Evolutionary conservation across 2,329 filamentous ascomycete genomes (phyloP).

Genomic region (Paracoccidioides brasiliensis): DNA sequence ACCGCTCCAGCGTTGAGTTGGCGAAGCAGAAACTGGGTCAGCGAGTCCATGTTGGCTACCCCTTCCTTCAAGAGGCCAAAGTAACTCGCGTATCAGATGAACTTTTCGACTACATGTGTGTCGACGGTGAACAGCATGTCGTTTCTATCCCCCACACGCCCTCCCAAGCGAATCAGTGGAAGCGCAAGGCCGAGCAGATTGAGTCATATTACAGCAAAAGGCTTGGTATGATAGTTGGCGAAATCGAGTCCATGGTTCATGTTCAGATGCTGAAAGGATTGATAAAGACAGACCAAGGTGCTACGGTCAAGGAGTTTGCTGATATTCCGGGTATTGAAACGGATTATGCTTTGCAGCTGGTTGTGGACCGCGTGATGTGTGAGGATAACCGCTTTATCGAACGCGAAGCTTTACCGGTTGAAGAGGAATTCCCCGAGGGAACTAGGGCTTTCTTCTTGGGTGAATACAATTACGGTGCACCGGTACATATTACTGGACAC

Average conservation of each 20-base stretch:
- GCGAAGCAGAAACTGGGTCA: slow-evolving; percentile 73
- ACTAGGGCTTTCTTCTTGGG: slow-evolving; percentile 86
- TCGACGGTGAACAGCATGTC: slow-evolving; percentile 51
- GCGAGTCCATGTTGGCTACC: slow-evolving; percentile 82
- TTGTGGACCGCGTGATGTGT: slow-evolving; percentile 82
- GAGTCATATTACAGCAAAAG: slow-evolving; percentile 84
- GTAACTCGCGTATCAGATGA: slow-evolving; percentile 83
- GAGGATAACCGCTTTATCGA: slow-evolving; percentile 91
- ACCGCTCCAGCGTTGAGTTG: slow-evolving; percentile 53
- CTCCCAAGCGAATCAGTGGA: slow-evolving; percentile 68
- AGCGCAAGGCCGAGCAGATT: slow-evolving; percentile 68
- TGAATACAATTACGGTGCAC: slow-evolving; percentile 82
- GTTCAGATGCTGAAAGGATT: slow-evolving; percentile 91
- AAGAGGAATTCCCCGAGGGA: slow-evolving; percentile 77
- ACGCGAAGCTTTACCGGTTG: slow-evolving; percentile 70
- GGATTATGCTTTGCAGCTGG: slow-evolving; percentile 78
- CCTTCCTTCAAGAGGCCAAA: slow-evolving; percentile 88
- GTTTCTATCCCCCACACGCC: slow-evolving; percentile 58
- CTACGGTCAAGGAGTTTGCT: slow-evolving; percentile 84
- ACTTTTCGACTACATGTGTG: slow-evolving; percentile 72
- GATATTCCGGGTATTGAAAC: slow-evolving; percentile 73
- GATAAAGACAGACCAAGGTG: slow-evolving; percentile 77
- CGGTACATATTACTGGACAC: slow-evolving; percentile 69
- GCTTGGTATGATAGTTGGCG: slow-evolving; percentile 72
- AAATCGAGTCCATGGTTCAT: slow-evolving; percentile 77